These are phyloP conservation scores for Melampsora americana DNA, from an alignment of 1,284 basidiomycete species.

Conservation along the genomic window DNA sequence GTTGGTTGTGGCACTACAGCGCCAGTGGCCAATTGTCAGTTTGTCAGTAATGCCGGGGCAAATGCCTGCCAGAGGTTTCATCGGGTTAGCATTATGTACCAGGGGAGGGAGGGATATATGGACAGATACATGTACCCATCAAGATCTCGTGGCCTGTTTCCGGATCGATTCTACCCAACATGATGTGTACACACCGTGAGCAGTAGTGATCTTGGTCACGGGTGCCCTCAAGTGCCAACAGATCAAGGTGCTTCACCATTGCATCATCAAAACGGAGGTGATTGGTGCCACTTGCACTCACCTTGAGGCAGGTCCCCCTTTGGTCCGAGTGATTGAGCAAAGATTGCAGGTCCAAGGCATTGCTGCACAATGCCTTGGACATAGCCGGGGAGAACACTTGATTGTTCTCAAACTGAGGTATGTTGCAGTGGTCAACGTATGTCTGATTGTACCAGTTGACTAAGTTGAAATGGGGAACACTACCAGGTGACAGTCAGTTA, in stretches of 20 bases:
- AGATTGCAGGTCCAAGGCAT: not conserved
- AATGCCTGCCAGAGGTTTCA: not conserved
- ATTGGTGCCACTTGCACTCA: not conserved
- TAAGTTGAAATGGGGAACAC: not conserved
- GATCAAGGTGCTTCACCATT: not conserved
- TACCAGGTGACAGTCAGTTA: not conserved
- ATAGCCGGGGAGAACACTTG: not conserved
- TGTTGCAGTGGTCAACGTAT: not conserved
- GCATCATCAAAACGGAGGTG: not conserved
- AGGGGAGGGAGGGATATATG: not conserved
- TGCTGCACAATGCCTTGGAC: not conserved
- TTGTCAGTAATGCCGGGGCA: not conserved
- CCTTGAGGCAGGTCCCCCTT: not conserved
- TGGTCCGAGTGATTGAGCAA: not conserved
- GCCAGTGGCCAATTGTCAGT: not conserved
- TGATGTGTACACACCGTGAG: not conserved
- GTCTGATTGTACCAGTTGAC: not conserved
- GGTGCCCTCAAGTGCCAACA: not conserved
- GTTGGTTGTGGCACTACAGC: not conserved
- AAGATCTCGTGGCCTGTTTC: not conserved
- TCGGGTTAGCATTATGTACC: not conserved
- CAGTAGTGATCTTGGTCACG: not conserved
- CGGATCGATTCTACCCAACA: not conserved
- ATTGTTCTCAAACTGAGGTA: not conserved
- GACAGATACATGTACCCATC: not conserved